Evolutionary conservation across 495 filamentous ascomycete genomes (phyloP).

Genomic region (Penicillium lividum): DNA sequence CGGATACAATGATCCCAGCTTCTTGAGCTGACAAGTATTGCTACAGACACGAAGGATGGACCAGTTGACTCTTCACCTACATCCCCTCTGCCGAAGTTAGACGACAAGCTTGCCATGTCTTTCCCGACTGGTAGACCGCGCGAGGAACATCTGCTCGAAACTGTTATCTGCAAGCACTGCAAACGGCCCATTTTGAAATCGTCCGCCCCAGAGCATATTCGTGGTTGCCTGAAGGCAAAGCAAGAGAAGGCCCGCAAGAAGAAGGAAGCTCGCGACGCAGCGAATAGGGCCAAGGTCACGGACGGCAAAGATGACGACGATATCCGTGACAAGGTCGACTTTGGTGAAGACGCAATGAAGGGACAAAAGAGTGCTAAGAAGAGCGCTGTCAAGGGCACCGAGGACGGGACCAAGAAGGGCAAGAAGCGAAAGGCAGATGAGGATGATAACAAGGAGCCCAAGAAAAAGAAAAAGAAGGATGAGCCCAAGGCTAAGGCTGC

Average conservation of each 20-base stretch:
- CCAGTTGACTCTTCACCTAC: constrained; percentile 40
- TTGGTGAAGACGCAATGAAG: constrained; percentile 41
- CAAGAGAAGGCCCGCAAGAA: constrained; percentile 78
- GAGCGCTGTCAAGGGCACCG: constrained; percentile 63
- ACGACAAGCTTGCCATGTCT: constrained; percentile 64
- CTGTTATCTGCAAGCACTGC: constrained; percentile 79
- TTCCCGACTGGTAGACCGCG: constrained; percentile 75
- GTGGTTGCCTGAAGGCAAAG: constrained; percentile 71
- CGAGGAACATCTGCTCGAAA: constrained; percentile 62
- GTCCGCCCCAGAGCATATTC: constrained; percentile 64
- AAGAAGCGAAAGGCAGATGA: constrained; percentile 94
- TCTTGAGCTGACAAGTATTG: not conserved
- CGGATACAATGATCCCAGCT: constrained; percentile 14
- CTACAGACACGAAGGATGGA: constrained; percentile 30
- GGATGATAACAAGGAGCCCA: constrained; percentile 69
- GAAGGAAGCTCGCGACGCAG: constrained; percentile 69
- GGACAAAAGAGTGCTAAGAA: constrained; percentile 71
- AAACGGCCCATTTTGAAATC: constrained; percentile 69
- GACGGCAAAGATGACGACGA: constrained; percentile 63
- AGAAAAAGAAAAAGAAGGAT: constrained; percentile 95
- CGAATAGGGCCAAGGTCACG: constrained; percentile 62
- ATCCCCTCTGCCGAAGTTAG: constrained; percentile 69
- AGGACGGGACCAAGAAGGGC: constrained; percentile 65
- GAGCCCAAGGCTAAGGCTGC: constrained; percentile 79
- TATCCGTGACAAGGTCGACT: constrained; percentile 33